phyloP scores from a whole-genome alignment of 2,329 filamentous ascomycete species.

The Lomentospora prolificans region DNA sequence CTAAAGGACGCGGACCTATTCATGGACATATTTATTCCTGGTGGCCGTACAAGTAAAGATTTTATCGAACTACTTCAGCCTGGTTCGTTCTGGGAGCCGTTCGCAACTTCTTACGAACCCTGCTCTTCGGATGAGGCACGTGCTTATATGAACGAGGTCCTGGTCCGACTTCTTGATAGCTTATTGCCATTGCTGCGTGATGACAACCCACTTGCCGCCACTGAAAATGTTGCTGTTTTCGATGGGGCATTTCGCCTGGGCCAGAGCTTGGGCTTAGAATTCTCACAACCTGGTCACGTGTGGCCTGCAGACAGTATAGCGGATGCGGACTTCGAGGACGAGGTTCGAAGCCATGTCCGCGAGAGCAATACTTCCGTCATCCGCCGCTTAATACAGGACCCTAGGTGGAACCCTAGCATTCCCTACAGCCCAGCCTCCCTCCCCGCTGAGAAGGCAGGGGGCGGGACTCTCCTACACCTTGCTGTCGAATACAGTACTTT shows the following conservation, averaged over 20 bases:
- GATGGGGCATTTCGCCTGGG: neutral
- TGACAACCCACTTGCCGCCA: too few relatives aligned
- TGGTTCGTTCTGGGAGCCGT: constrained; percentile 1
- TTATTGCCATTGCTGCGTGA: neutral
- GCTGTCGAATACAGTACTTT: neutral
- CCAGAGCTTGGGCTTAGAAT: neutral
- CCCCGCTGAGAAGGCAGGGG: neutral
- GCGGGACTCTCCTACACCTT: constrained; percentile 3
- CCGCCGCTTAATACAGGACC: neutral
- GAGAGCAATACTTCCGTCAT: neutral
- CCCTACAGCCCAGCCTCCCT: neutral
- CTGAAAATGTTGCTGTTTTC: neutral
- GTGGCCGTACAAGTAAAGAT: neutral
- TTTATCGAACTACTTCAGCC: neutral
- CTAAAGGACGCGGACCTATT: constrained; percentile 4
- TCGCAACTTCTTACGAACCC: neutral
- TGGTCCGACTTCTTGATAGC: neutral
- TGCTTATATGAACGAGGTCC: neutral
- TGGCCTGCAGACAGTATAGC: neutral
- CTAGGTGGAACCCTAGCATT: constrained; percentile 1
- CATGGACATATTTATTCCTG: neutral
- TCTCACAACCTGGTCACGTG: neutral
- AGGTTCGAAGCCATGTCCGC: neutral
- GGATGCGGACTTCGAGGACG: neutral
- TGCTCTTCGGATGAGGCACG: neutral